Conservation (phyloP, 2,329 filamentous ascomycete genomes). For the Dothistroma pini region DNA sequence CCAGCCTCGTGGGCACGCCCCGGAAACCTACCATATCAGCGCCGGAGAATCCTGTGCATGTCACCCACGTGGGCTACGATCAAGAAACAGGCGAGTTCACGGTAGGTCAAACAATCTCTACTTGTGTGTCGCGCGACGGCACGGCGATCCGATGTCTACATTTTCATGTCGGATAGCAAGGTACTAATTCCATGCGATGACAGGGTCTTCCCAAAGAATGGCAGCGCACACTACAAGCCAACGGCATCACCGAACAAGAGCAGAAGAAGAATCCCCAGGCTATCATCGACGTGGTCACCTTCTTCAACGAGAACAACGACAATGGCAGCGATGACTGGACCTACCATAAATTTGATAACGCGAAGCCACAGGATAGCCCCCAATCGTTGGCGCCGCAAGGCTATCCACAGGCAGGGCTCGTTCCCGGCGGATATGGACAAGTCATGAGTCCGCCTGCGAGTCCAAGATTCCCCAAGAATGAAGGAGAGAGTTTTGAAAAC, state of each 20-base stretch:
- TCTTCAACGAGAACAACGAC: constrained; percentile 90
- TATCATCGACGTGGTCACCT: constrained; percentile 91
- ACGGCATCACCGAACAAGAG: constrained; percentile 93
- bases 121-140: neutral
- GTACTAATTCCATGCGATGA: constrained; percentile 5
- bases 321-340: constrained; percentile 77
- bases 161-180: neutral
- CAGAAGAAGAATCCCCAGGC: constrained; percentile 94
- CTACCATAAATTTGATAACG: constrained; percentile 95
- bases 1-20: constrained; percentile 76
- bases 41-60: constrained; percentile 94
- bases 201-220: constrained; percentile 92
- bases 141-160: neutral
- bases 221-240: constrained; percentile 93
- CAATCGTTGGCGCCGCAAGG: constrained; percentile 32
- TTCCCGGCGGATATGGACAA: constrained; percentile 49
- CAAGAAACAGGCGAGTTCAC: constrained; percentile 96
- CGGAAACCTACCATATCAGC: constrained; percentile 94
- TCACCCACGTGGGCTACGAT: constrained; percentile 97
- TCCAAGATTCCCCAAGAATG: constrained; percentile 82
- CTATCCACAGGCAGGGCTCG: constrained; percentile 27
- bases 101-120: constrained; percentile 53
- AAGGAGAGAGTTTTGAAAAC: constrained; percentile 95
- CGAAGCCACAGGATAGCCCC: constrained; percentile 55
- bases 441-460: constrained; percentile 76